Evolutionary conservation across 2,329 filamentous ascomycete genomes (phyloP).

Genomic region (Fusarium albidum): DNA sequence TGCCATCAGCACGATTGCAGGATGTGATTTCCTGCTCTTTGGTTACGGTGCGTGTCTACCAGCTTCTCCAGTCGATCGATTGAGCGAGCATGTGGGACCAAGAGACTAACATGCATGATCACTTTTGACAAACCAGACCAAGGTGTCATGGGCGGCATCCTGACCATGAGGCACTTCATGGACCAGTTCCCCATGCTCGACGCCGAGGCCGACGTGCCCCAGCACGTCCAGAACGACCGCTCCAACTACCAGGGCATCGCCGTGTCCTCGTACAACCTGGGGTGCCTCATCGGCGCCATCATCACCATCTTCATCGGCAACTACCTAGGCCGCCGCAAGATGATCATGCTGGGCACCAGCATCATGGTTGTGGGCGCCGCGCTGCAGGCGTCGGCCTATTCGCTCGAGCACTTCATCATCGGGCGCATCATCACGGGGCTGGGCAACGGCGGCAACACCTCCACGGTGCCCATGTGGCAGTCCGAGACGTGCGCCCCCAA

Average conservation of each 20-base stretch:
- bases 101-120: neutral
- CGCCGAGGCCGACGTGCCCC: conserved; percentile 48
- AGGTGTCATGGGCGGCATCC: conserved; percentile 78
- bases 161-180: conserved; percentile 71
- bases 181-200: conserved; percentile 63
- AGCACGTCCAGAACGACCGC: conserved; percentile 42
- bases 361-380: conserved; percentile 67
- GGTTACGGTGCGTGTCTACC: conserved; percentile 56
- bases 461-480: conserved; percentile 67
- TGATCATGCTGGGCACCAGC: conserved; percentile 66
- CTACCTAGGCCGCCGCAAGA: conserved; percentile 64
- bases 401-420: conserved; percentile 62
- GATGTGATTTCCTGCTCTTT: conserved; percentile 74
- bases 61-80: neutral
- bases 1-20: conserved; percentile 75
- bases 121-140: conserved; percentile 62
- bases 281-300: conserved; percentile 70
- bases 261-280: conserved; percentile 66
- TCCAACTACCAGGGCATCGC: conserved; percentile 63
- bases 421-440: conserved; percentile 67
- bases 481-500: conserved; percentile 66
- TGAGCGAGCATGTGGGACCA: too few relatives aligned
- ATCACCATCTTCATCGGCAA: conserved; percentile 73
- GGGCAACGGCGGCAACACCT: conserved; percentile 65
- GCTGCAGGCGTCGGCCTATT: conserved; percentile 65